Base-by-base conservation (phyloP, 2,329 filamentous ascomycete genomes). In the Fusarium decemcellulare region DNA sequence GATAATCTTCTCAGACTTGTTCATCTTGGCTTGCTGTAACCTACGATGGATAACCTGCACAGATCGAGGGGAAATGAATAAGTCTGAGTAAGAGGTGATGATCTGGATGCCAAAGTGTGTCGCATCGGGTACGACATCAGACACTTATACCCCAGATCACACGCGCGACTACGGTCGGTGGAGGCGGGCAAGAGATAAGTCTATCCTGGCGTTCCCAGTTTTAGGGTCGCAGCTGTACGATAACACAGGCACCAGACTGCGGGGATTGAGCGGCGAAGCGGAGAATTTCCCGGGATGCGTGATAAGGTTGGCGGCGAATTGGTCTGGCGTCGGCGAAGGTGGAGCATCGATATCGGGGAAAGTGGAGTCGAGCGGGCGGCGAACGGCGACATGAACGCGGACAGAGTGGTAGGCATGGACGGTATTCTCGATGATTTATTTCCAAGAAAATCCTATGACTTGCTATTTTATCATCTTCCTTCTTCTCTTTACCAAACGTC, bases 1-100 rank as follows among this genome's bases (percentile, higher is more conserved):
- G 15, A 46, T 27, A 27, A 46, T 46, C 43, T 46, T 46, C 43
- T 46, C 43, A 46, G 43, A 46, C 43, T 46, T 46, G 23, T 46
- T 27, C 43, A 46, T 46, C 43, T 46, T n/a, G 43, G 11, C 27
- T 46, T 46, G 43, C 30, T 14, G 23, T 2, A 46, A 46, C 43
- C 23, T 30, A 23, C 4, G 18, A 23, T 23, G 18, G 18, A 23
- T 23, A 4, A 23, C 18, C 4, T 23, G 18, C 2, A 23, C 18
- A 23, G 9, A 16, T 10, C 5, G 43, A n/a, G 27, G 43, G 11
- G 43, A 46, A 46, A 46, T 15, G 30, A n/a, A 46, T 15, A 12
- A n/a, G 30, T 46, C 18, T 27, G n/a, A n/a, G n/a, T n/a, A 4
- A 46, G 43, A n/a, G 43, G 10, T 46, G 27, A 30, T 46, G 43